phyloP scores from a whole-genome alignment of 2,329 filamentous ascomycete genomes.

The Dactylonectria macrodidyma region DNA sequence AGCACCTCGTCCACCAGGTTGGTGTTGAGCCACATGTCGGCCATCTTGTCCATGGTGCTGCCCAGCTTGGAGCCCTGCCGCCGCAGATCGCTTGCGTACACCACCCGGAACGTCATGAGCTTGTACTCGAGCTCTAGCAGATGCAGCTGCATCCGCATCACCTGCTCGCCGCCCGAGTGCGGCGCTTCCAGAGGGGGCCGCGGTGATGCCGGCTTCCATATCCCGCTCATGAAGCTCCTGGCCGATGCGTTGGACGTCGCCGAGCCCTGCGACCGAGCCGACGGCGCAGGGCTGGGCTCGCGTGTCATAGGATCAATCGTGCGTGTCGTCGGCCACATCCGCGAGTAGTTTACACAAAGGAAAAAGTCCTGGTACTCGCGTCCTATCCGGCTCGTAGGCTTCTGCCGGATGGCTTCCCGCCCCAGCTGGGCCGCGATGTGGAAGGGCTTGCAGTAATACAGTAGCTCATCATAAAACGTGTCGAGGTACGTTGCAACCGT shows the following conservation, averaged over 20 bases:
- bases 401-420: slow-evolving; percentile 43
- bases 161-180: slow-evolving; percentile 5
- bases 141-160: slow-evolving; percentile 27
- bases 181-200: slow-evolving; percentile 12
- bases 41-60: slow-evolving; percentile 27
- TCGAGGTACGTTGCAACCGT: slow-evolving; percentile 22
- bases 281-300: slow-evolving; percentile 25
- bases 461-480: slow-evolving; percentile 26
- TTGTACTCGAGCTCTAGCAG: slow-evolving; percentile 32
- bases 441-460: slow-evolving; percentile 46
- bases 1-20: slow-evolving; percentile 29
- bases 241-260: slow-evolving; percentile 13
- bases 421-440: slow-evolving; percentile 48
- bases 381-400: slow-evolving; percentile 12
- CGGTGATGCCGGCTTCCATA: slow-evolving; percentile 21
- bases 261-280: slow-evolving; percentile 19
- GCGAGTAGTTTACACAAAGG: slow-evolving; percentile 50
- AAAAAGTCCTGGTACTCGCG: slow-evolving; percentile 47
- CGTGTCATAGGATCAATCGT: slow-evolving; percentile 1
- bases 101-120: slow-evolving; percentile 29
- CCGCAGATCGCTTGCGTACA: slow-evolving; percentile 26
- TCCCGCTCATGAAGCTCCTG: slow-evolving; percentile 21
- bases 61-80: slow-evolving; percentile 14
- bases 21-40: slow-evolving; percentile 28
- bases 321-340: slow-evolving; percentile 28